Conservation (phyloP, 495 filamentous ascomycete species). For the Stereocaulon alpinum region DNA sequence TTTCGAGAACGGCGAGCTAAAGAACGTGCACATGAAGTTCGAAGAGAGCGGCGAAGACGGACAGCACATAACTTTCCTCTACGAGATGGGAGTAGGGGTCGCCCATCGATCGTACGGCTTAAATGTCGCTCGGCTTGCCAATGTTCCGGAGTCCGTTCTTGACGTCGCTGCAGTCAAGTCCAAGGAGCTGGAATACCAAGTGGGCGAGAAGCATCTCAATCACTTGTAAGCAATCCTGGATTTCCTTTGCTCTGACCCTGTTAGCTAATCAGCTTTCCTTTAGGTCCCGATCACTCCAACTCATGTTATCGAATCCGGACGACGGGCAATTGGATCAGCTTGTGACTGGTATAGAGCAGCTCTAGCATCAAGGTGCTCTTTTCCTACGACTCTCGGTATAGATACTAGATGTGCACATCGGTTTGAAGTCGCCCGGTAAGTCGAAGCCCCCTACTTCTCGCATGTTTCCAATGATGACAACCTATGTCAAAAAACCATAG, state of each 20-base stretch:
- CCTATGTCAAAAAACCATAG: slow-evolving; percentile 15
- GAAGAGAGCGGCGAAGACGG: slow-evolving; percentile 39
- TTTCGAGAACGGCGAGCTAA: slow-evolving; percentile 49
- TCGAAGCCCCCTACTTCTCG: neutral
- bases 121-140: slow-evolving; percentile 83
- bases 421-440: neutral
- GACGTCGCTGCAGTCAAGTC: slow-evolving; percentile 73
- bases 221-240: slow-evolving; percentile 23
- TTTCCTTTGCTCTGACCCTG: neutral
- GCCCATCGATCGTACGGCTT: slow-evolving; percentile 89
- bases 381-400: neutral
- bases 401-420: too few species aligned
- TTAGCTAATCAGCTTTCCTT: neutral
- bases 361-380: slow-evolving; percentile 1
- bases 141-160: slow-evolving; percentile 63
- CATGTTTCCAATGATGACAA: slow-evolving; percentile 13
- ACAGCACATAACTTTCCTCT: slow-evolving; percentile 67
- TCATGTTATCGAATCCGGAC: neutral
- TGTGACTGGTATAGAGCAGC: slow-evolving; percentile 21
- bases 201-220: slow-evolving; percentile 46
- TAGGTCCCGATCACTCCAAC: slow-evolving; percentile 17
- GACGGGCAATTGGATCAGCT: slow-evolving; percentile 17
- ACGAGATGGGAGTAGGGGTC: slow-evolving; percentile 75
- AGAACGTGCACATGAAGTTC: slow-evolving; percentile 81
- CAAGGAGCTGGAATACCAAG: slow-evolving; percentile 63